phyloP scores from a whole-genome alignment of 1,284 basidiomycete genomes.

The Cryptococcus sp. region DNA sequence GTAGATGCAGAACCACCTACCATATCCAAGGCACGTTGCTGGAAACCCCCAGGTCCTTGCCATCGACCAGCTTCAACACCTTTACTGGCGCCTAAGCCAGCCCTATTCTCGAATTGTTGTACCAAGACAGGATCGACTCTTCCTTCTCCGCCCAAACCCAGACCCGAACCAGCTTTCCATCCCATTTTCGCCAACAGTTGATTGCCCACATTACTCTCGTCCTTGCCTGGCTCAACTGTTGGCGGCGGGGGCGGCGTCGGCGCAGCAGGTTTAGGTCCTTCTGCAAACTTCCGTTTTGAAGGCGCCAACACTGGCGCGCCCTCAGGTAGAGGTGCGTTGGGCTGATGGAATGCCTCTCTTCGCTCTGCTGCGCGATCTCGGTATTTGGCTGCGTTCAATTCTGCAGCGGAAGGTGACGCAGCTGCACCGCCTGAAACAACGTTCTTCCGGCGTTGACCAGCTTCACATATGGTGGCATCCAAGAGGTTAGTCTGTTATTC shows the following conservation, averaged over 20 bases:
- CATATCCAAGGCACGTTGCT: slow-evolving; percentile 42
- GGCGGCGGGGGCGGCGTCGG: slow-evolving; percentile 61
- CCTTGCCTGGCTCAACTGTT: slow-evolving; percentile 67
- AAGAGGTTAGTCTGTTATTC: slow-evolving; percentile 72
- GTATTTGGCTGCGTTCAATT: slow-evolving; percentile 64
- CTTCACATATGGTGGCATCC: slow-evolving; percentile 66
- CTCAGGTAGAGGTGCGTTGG: slow-evolving; percentile 52
- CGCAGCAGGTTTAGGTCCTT: slow-evolving; percentile 64
- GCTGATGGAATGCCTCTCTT: slow-evolving; percentile 82
- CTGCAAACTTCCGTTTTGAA: slow-evolving; percentile 54
- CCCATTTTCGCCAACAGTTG: slow-evolving; percentile 94
- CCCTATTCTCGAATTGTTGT: slow-evolving; percentile 80
- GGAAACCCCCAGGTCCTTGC: slow-evolving; percentile 54
- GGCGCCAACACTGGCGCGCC: slow-evolving; percentile 9
- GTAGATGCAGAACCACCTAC: slow-evolving; percentile 18
- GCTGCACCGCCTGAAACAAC: slow-evolving; percentile 50
- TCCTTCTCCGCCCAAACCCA: slow-evolving; percentile 77
- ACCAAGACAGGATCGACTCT: slow-evolving; percentile 82
- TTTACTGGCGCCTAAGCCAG: slow-evolving; percentile 83
- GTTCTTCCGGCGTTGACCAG: slow-evolving; percentile 70
- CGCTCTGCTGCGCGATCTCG: slow-evolving; percentile 88
- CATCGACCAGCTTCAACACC: slow-evolving; percentile 78
- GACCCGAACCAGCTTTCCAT: slow-evolving; percentile 84
- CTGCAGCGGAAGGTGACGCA: slow-evolving; percentile 23
- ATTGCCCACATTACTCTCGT: slow-evolving; percentile 81